These are phyloP conservation scores for Boletus sp. DNA, from an alignment of 768 basidiomycete species.

Conservation along the genomic window DNA sequence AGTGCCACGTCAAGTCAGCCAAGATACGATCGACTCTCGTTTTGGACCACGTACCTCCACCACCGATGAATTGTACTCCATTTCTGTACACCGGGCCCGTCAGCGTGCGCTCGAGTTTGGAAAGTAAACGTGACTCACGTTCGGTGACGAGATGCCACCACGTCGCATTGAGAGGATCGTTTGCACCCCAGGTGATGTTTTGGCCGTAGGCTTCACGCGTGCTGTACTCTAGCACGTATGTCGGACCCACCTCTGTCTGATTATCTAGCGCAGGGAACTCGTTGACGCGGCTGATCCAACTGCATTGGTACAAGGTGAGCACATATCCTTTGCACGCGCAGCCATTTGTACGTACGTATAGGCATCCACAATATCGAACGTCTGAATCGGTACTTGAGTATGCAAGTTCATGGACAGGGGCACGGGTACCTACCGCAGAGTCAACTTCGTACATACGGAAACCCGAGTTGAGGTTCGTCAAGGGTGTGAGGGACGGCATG, in stretches of 20 bases:
- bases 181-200: conserved; percentile 49
- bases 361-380: conserved; percentile 71
- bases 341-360: conserved; percentile 53
- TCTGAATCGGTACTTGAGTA: conserved; percentile 36
- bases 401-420: neutral
- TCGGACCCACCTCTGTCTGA: conserved; percentile 56
- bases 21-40: neutral
- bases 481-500: conserved; percentile 62
- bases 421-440: conserved; percentile 26
- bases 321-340: neutral
- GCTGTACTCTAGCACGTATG: conserved; percentile 61
- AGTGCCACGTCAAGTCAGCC: neutral
- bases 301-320: conserved; percentile 25
- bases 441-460: conserved; percentile 50
- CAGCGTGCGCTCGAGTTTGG: neutral
- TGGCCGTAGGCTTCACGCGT: conserved; percentile 65
- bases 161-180: conserved; percentile 71
- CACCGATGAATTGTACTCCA: conserved; percentile 22
- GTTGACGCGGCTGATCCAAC: conserved; percentile 64
- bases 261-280: conserved; percentile 54
- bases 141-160: conserved; percentile 81
- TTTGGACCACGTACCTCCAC: conserved; percentile 17
- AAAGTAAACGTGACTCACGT: conserved; percentile 35
- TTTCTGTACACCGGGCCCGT: conserved; percentile 12
- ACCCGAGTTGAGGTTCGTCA: conserved; percentile 70